phyloP scores from a whole-genome alignment of 306 rosid genomes.

The Acacia melanoxylon region DNA sequence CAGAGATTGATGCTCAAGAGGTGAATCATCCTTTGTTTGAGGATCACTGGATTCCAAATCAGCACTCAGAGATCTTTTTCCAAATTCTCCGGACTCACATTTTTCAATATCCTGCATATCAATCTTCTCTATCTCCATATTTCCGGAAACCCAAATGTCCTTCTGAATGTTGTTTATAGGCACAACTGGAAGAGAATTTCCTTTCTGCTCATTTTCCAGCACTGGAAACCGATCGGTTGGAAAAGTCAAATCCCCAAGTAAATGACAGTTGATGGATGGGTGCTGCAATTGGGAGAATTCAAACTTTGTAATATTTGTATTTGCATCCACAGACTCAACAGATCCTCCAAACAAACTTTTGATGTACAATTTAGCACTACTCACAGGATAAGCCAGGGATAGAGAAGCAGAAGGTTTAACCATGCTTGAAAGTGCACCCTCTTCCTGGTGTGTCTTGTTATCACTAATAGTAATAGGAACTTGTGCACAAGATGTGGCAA shows the following conservation, averaged over 20 bases:
- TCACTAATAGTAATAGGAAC: constrained; percentile 40
- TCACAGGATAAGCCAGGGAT: constrained; percentile 42
- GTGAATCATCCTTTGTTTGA: constrained; percentile 45
- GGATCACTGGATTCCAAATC: constrained; percentile 46
- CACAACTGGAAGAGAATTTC: constrained; percentile 33
- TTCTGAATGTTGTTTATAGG: constrained; percentile 35
- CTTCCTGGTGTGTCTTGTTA: constrained; percentile 40
- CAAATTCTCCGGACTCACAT: constrained; percentile 36
- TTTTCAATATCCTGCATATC: constrained; percentile 41
- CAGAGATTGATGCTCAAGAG: constrained; percentile 34
- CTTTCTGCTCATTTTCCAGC: constrained; percentile 41
- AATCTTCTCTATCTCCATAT: constrained; percentile 35
- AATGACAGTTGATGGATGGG: constrained; percentile 33
- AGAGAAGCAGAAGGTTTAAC: constrained; percentile 29
- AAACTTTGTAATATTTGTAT: constrained; percentile 31
- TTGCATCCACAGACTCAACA: constrained; percentile 37
- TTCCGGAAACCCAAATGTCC: constrained; percentile 40
- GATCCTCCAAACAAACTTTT: constrained; percentile 39
- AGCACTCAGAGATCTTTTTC: constrained; percentile 37
- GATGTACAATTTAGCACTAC: constrained; percentile 32
- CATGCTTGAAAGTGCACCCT: constrained; percentile 34
- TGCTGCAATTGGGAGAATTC: constrained; percentile 41
- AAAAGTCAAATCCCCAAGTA: constrained; percentile 36
- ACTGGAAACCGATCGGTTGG: constrained; percentile 37
- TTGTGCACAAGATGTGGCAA: constrained; percentile 39